phyloP scores from a whole-genome alignment of 2,329 filamentous ascomycete species.

The Dactylellina cionopaga region DNA sequence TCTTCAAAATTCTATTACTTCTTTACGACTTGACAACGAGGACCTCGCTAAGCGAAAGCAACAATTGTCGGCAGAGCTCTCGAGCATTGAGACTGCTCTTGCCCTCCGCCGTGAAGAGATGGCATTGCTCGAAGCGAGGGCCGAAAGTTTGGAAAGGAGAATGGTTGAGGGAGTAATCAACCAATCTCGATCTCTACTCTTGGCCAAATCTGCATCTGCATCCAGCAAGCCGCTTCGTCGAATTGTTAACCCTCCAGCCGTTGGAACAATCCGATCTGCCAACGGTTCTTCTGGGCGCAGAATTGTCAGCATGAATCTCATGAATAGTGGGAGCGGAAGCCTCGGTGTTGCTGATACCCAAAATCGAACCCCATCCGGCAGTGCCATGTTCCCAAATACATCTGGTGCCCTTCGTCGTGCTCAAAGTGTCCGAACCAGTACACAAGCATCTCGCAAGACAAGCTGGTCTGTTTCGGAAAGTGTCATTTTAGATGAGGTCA shows the following conservation, averaged over 20 bases:
- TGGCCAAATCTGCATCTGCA: slow-evolving; percentile 35
- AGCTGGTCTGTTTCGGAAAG: slow-evolving; percentile 44
- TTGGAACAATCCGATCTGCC: slow-evolving; percentile 37
- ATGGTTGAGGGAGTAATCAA: slow-evolving; percentile 97
- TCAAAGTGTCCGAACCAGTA: slow-evolving; percentile 39
- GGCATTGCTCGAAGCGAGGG: slow-evolving; percentile 86
- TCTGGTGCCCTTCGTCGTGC: slow-evolving; percentile 27
- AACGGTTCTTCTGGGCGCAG: slow-evolving; percentile 31
- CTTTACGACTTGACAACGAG: slow-evolving; percentile 75
- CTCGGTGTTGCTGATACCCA: slow-evolving; percentile 18
- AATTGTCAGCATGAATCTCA: slow-evolving; percentile 44
- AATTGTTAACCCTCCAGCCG: slow-evolving; percentile 32
- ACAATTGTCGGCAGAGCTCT: slow-evolving; percentile 83
- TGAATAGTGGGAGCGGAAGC: slow-evolving; percentile 1
- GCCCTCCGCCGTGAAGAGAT: slow-evolving; percentile 90
- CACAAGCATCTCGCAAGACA: slow-evolving; percentile 44
- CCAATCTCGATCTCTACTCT: slow-evolving; percentile 86
- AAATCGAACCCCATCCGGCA: slow-evolving; percentile 48
- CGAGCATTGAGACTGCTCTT: slow-evolving; percentile 88
- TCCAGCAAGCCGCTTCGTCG: slow-evolving; percentile 41
- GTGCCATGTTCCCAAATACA: slow-evolving; percentile 30
- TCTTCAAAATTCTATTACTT: slow-evolving; percentile 64
- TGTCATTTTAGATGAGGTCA: slow-evolving; percentile 21
- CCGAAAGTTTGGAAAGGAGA: slow-evolving; percentile 86
- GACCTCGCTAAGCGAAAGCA: slow-evolving; percentile 80